Conservation (phyloP, 148 eudicot species). For the Rhododendron ovatum region DNA sequence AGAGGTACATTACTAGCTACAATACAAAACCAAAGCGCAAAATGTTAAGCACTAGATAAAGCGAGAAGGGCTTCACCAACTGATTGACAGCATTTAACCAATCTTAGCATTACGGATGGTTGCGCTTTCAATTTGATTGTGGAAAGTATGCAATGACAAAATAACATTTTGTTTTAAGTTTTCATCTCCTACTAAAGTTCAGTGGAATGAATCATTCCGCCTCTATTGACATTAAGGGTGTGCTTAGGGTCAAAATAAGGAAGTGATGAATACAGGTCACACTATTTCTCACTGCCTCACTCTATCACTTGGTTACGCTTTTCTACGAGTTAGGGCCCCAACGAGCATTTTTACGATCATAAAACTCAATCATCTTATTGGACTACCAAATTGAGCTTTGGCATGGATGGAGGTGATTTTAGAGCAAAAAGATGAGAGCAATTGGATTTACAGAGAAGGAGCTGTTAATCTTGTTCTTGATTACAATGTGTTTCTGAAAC, state of each 20-base stretch:
- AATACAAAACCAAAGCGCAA: constrained; percentile 30
- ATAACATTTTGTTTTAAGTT: not conserved
- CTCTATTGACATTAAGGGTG: not conserved
- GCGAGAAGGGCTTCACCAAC: not conserved
- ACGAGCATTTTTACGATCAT: too few relatives aligned
- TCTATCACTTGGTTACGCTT: too few relatives aligned
- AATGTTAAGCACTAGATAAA: constrained; percentile 4
- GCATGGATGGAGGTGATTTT: too few relatives aligned
- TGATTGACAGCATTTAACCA: not conserved
- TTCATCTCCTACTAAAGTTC: not conserved
- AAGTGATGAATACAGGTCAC: not conserved
- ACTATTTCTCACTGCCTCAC: too few relatives aligned
- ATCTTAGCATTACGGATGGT: not conserved
- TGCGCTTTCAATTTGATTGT: not conserved
- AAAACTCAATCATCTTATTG: too few relatives aligned
- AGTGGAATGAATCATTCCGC: not conserved
- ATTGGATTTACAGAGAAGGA: too few relatives aligned
- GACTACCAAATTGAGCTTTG: too few relatives aligned
- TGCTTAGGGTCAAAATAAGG: not conserved
- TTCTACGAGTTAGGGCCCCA: too few relatives aligned
- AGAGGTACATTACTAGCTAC: constrained; percentile 90
- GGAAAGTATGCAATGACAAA: not conserved
- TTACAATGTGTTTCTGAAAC: too few relatives aligned
- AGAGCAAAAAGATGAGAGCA: too few relatives aligned
- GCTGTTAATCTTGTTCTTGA: too few relatives aligned